Percentiles rank a stretch among this genome's conserved stretches.
Conservation (phyloP, 2,329 filamentous ascomycete genomes). For the Pyrenophora teres region DNA sequence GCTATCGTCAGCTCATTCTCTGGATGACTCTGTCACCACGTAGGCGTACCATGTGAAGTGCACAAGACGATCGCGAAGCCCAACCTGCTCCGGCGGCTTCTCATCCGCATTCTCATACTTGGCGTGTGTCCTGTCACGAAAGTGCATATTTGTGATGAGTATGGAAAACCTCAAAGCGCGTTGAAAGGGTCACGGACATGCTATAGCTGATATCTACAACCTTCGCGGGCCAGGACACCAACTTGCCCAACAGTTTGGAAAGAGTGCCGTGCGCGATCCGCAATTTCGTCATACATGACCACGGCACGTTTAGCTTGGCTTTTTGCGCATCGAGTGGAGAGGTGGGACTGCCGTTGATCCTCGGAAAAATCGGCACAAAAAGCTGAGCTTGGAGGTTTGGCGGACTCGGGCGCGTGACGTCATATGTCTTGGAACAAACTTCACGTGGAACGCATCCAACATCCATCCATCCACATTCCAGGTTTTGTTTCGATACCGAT, state of each 20-base stretch:
- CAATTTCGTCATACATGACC: conserved; percentile 11
- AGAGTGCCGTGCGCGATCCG: not conserved
- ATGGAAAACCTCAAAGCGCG: not conserved
- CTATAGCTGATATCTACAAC: conserved; percentile 3
- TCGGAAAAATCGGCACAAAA: conserved; percentile 8
- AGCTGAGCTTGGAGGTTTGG: not conserved
- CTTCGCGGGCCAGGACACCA: not conserved
- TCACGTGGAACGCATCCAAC: no score
- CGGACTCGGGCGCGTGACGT: no score
- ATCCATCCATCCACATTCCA: no score
- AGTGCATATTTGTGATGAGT: conserved; percentile 18
- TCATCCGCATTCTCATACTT: conserved; percentile 19
- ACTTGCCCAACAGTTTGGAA: not conserved
- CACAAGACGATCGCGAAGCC: conserved; percentile 30
- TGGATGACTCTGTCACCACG: not conserved
- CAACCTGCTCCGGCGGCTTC: conserved; percentile 22
- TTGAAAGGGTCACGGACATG: not conserved
- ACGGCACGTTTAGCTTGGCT: conserved; percentile 4
- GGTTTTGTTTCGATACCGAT: no score
- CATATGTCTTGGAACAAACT: no score
- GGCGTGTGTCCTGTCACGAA: conserved; percentile 24
- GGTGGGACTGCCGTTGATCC: not conserved
- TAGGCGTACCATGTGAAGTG: conserved; percentile 32
- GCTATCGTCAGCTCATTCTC: not conserved
- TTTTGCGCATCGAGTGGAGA: no score